phyloP scores from a whole-genome alignment of 345 rosid species.

The Euphorbia lathyris region DNA sequence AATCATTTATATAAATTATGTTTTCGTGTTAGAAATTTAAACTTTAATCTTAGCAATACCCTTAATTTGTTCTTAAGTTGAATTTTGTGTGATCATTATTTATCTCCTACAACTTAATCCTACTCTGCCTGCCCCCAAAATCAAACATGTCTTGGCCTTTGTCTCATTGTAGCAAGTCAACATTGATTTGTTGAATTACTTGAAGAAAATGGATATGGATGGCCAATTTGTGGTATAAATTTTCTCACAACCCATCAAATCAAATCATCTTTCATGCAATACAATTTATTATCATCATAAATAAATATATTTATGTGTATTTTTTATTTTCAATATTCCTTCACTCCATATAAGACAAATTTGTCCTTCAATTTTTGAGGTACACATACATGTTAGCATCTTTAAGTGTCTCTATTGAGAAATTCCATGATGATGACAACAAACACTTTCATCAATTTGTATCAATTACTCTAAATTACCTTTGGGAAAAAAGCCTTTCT shows the following conservation, averaged over 20 bases:
- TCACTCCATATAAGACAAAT: not conserved
- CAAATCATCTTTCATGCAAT: not conserved
- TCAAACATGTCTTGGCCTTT: not conserved
- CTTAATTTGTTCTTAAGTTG: no score
- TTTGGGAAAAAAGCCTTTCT: no score
- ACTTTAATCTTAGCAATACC: no score
- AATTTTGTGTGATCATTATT: no score
- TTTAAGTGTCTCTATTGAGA: no score
- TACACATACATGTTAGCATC: not conserved
- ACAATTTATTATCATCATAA: not conserved
- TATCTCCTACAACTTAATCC: not conserved
- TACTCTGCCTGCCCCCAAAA: not conserved
- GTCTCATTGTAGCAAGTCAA: not conserved
- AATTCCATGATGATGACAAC: no score
- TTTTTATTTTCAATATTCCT: not conserved
- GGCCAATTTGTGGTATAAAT: not conserved
- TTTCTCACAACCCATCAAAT: constrained; percentile 1
- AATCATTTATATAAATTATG: no score
- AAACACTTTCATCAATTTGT: no score
- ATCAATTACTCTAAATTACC: no score
- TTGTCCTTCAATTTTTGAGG: not conserved
- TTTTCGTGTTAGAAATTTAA: no score
- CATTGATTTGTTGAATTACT: constrained; percentile 5
- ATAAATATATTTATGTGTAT: no score
- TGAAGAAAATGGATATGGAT: not conserved